Evolutionary conservation across 2,329 filamentous ascomycete species (phyloP).

Genomic region (Penicillium sp.): DNA sequence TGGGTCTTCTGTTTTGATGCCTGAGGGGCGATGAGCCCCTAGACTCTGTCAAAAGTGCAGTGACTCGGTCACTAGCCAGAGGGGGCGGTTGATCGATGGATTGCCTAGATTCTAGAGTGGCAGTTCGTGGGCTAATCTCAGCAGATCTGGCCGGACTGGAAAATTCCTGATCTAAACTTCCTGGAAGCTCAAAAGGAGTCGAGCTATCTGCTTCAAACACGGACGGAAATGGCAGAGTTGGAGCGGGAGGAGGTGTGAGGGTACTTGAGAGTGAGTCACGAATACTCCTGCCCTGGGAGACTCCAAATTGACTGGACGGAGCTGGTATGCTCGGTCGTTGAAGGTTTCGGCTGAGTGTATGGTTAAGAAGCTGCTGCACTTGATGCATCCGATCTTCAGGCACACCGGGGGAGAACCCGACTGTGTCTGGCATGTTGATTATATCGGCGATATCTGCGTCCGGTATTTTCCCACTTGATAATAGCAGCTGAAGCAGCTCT

Average conservation of each 20-base stretch:
- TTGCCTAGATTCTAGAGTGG: not conserved
- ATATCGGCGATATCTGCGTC: slow-evolving; percentile 24
- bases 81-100: not conserved
- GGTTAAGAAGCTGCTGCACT: slow-evolving; percentile 29
- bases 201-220: slow-evolving; percentile 12
- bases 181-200: slow-evolving; percentile 8
- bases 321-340: not conserved
- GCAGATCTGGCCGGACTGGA: not conserved
- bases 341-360: slow-evolving; percentile 13
- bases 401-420: slow-evolving; percentile 37
- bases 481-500: slow-evolving; percentile 42
- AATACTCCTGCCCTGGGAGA: not conserved
- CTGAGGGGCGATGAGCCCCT: not conserved
- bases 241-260: not conserved
- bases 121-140: not conserved
- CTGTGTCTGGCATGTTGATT: slow-evolving; percentile 26
- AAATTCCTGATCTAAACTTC: not conserved
- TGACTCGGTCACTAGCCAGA: slow-evolving; percentile 2
- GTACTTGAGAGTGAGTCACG: not conserved
- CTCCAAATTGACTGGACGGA: not conserved
- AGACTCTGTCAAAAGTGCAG: not conserved
- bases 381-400: slow-evolving; percentile 30
- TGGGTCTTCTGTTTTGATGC: not conserved
- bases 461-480: slow-evolving; percentile 31
- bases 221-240: not conserved